phyloP scores from a whole-genome alignment of 495 filamentous ascomycete genomes.

The Polyplosphaeria fusca region DNA sequence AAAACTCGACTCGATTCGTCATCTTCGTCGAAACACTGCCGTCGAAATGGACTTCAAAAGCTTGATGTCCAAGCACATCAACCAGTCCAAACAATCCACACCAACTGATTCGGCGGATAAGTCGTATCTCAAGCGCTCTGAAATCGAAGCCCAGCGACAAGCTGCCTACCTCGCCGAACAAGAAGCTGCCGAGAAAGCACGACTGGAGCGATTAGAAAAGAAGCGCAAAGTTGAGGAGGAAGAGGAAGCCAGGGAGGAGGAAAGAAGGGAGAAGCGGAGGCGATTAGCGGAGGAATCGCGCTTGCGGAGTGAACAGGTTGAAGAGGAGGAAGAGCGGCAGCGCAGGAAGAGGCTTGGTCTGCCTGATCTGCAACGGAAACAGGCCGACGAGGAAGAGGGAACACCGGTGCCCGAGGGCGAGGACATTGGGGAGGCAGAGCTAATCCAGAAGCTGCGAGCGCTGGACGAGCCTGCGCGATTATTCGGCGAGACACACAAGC shows the following conservation, averaged over 20 bases:
- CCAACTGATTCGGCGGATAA: slow-evolving; percentile 44
- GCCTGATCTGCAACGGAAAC: slow-evolving; percentile 63
- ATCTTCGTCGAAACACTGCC: too few species aligned
- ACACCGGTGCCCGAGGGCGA: slow-evolving; percentile 49
- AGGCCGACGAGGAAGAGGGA: slow-evolving; percentile 42
- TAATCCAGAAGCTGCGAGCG: slow-evolving; percentile 62
- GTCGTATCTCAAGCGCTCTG: slow-evolving; percentile 84
- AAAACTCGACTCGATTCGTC: background rate
- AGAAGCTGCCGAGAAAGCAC: slow-evolving; percentile 60
- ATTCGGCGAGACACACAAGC: slow-evolving; percentile 79
- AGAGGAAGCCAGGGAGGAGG: slow-evolving; percentile 61
- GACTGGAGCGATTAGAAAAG: slow-evolving; percentile 60
- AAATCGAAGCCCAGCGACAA: slow-evolving; percentile 78
- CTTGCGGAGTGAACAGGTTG: slow-evolving; percentile 65
- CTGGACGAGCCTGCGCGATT: slow-evolving; percentile 69
- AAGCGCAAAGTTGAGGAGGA: slow-evolving; percentile 94
- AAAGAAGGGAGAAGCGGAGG: slow-evolving; percentile 74
- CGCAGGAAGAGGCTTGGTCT: slow-evolving; percentile 61
- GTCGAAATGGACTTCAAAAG: slow-evolving; percentile 90
- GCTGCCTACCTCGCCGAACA: slow-evolving; percentile 81
- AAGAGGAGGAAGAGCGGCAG: slow-evolving; percentile 53
- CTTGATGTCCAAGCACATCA: slow-evolving; percentile 85
- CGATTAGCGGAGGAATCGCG: slow-evolving; percentile 77
- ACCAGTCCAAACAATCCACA: slow-evolving; percentile 60
- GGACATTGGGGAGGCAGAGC: slow-evolving; percentile 70